phyloP scores from a whole-genome alignment of 78 protist genomes.

The Dictyostelium citrinum region DNA sequence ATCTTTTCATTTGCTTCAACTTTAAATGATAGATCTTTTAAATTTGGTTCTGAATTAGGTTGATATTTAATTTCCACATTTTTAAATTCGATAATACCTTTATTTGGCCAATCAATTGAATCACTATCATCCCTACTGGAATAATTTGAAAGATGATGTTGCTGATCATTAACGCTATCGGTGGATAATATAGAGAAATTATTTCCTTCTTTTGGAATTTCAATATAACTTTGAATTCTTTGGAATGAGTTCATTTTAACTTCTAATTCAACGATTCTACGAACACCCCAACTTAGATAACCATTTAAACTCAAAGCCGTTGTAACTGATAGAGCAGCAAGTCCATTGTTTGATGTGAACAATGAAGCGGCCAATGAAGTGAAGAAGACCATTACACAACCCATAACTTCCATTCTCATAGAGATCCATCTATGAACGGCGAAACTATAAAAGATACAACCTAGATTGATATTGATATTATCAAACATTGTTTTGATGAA shows the following conservation, averaged over 20 bases:
- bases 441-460: slow-evolving; percentile 35
- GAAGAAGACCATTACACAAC: slow-evolving; percentile 20
- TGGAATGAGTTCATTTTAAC: slow-evolving; percentile 83
- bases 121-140: no score
- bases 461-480: slow-evolving; percentile 20
- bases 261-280: slow-evolving; percentile 75
- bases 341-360: slow-evolving; percentile 32
- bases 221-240: slow-evolving; percentile 14
- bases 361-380: slow-evolving; percentile 46
- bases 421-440: slow-evolving; percentile 85
- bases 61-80: slow-evolving; percentile 85
- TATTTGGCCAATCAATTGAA: slow-evolving; percentile 73
- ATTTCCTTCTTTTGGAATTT: slow-evolving; percentile 38
- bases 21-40: slow-evolving; percentile 44
- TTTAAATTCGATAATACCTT: slow-evolving; percentile 71
- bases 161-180: no score
- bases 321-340: slow-evolving; percentile 75
- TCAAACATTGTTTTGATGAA: neutral
- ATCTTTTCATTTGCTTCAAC: slow-evolving; percentile 75
- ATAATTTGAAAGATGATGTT: no score
- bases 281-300: slow-evolving; percentile 1
- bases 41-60: slow-evolving; percentile 53
- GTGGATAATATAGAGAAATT: slow-evolving; percentile 14
- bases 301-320: slow-evolving; percentile 65
- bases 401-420: slow-evolving; percentile 79